Base-by-base conservation (phyloP, 768 basidiomycete genomes). In the Pisolithus albus region DNA sequence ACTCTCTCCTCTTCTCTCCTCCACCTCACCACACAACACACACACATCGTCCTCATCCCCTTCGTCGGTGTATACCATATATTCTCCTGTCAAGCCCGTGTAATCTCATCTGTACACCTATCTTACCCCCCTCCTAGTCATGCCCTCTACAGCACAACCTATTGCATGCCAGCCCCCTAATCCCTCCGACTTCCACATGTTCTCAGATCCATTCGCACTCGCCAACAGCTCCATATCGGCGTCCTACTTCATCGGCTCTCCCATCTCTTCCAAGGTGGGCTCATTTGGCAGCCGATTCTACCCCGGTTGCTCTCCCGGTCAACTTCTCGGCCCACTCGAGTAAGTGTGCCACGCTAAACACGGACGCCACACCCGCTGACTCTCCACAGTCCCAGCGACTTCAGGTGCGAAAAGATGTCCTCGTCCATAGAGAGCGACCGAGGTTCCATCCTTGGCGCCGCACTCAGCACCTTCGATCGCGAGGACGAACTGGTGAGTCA, bases 231-330 rank as follows among this genome's bases (percentile, higher is more conserved):
- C 69, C 4, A 83, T 85, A 67, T 75, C 83, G 16, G 77, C 82
- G 4, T 82, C 82, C 0, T 87, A 83, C 70, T 82, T 85, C 62
- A 72, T 88, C 7, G 83, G 84, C 49, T 87, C 85, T 0, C 86
- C 86, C 41, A 72, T 84, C 47, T 87, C 86, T 4, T 89, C 83
- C 79, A 75, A 81, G 5, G 73, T 77, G 0, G 80, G 80, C 32
- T 86, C 84, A 0, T 86, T 80, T 52, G 83, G 83, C 0, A 78
- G 75, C 24, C 72, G 82, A 8, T 77, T 84, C 64, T 79, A 80
- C 45, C 79, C 81, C 11, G 81, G 82, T 28, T 79, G 80, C 40
- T 82, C 81, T 0, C 83, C 82, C 3, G 81, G 78, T 0, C 78
- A 81, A 55, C 70, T 85, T 24, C 66, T 84, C 0, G 79, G 76